Evolutionary conservation across 73 alveolate genomes (phyloP), one percentile per base, ranked within the genome.

Genomic region (Paraurostyla sp.): DNA sequence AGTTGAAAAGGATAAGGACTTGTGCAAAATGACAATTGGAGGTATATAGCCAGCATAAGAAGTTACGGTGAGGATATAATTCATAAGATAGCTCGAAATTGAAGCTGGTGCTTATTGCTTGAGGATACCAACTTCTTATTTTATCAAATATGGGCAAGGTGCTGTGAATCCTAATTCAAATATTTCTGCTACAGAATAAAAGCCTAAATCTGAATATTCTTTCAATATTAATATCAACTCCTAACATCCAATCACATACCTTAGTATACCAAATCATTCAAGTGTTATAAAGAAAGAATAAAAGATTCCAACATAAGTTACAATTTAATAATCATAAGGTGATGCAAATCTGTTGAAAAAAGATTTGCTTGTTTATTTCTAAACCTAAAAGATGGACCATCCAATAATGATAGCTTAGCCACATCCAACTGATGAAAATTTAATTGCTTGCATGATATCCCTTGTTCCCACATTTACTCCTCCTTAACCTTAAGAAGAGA

Each of bases 61-160:
- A 40, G 80, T 46, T n/a, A 62, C n/a, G 6, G 78, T 88, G 13
- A 80, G 54, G 15, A 45, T 88, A 22, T 23, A 27, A n/a, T 30
- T 87, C 18, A 71, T 76, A 45, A 46, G 48, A 32, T 27, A 48
- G 22, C 57, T 75, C 2, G 73, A 43, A 43, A 49, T 75, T 27
- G 87, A 75, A 50, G 87, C 69, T 15, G 87, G 87, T 3, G 71
- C 87, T 49, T 75, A 75, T 75, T 75, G 69, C 32, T 46, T 75
- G 13, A 75, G 73, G 32, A 32, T 75, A 25, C 87, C 87, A 27
- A 75, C 87, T 1, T 6, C 36, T 27, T 75, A 75, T 51, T 75
- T 75, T 29, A 60, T 60, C 13, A 60, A 60, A 32, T 27, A 20
- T 60, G 6, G 22, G 3, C 25, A 32, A 25, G 78, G 23, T n/a